Conservation (phyloP, 2,329 filamentous ascomycete species). For the Ceratocystiopsis sp. region DNA sequence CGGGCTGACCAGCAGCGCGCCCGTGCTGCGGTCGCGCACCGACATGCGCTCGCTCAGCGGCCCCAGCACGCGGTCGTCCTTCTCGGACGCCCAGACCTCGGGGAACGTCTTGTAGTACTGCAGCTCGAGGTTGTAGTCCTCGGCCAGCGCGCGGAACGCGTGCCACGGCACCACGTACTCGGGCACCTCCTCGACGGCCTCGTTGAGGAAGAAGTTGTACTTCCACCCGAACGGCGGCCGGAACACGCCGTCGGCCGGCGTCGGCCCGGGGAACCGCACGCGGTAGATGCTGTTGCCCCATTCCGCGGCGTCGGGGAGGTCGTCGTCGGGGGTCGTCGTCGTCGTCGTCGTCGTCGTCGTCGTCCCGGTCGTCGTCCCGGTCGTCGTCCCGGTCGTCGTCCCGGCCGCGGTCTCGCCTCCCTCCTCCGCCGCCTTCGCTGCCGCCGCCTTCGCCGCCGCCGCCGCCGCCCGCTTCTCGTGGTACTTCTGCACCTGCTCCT, state of each 20-base stretch:
- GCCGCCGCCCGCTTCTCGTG: constrained; percentile 33
- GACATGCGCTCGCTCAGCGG: constrained; percentile 91
- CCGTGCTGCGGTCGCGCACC: constrained; percentile 55
- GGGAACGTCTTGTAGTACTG: constrained; percentile 84
- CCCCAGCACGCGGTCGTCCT: constrained; percentile 65
- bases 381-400: constrained; percentile 19
- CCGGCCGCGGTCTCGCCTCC: constrained; percentile 20
- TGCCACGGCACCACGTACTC: constrained; percentile 99
- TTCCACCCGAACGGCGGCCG: constrained; percentile 94
- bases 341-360: constrained; percentile 22
- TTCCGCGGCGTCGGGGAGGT: constrained; percentile 47
- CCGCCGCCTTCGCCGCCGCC: constrained; percentile 16
- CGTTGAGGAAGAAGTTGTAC: constrained; percentile 90
- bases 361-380: constrained; percentile 22
- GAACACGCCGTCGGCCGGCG: constrained; percentile 76
- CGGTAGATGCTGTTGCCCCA: constrained; percentile 93
- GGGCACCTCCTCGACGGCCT: constrained; percentile 89
- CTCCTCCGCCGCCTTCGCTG: constrained; percentile 26
- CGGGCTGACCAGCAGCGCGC: constrained; percentile 51
- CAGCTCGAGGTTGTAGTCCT: constrained; percentile 91
- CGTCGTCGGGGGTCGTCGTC: constrained; percentile 28
- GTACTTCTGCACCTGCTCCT: constrained; percentile 58
- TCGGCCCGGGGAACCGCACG: constrained; percentile 71
- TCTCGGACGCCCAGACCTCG: constrained; percentile 85
- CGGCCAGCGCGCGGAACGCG: constrained; percentile 83